Conservation (phyloP, 345 rosid species). For the Rubroshorea leprosula region DNA sequence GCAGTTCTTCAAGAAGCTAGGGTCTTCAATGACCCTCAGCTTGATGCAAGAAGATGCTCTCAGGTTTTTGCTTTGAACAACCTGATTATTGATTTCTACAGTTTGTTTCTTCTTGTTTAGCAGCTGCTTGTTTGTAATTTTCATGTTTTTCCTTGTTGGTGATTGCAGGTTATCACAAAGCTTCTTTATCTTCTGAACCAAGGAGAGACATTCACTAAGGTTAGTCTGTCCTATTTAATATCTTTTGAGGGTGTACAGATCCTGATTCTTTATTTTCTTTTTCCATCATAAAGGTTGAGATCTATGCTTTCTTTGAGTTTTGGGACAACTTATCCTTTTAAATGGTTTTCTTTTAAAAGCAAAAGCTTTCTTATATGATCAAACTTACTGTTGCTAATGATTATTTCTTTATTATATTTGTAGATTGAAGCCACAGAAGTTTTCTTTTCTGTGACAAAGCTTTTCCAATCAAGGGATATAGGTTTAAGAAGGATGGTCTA, state of each 20-base stretch:
- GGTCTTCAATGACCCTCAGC: constrained; percentile 96
- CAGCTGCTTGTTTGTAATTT: constrained; percentile 14
- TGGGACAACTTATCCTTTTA: neutral
- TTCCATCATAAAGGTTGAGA: neutral
- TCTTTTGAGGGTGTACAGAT: neutral
- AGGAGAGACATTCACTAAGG: constrained; percentile 94
- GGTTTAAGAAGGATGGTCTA: constrained; percentile 98
- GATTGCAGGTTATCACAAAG: constrained; percentile 78
- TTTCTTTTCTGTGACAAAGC: constrained; percentile 94
- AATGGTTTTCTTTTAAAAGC: neutral
- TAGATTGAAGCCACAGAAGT: constrained; percentile 94
- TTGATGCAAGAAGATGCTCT: constrained; percentile 95
- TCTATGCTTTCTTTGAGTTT: neutral
- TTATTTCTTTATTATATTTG: constrained; percentile 16
- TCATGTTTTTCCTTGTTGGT: constrained; percentile 4
- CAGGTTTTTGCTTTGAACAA: constrained; percentile 47
- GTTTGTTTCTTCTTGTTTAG: constrained; percentile 8
- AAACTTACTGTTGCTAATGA: neutral
- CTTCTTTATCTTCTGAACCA: constrained; percentile 93
- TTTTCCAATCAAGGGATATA: constrained; percentile 86
- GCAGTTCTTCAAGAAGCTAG: constrained; percentile 98
- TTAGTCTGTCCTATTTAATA: constrained; percentile 18
- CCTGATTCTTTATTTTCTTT: neutral
- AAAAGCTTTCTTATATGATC: neutral
- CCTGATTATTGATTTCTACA: neutral